Conservation (phyloP, 768 basidiomycete genomes). For the Lactifluus piperatus region DNA sequence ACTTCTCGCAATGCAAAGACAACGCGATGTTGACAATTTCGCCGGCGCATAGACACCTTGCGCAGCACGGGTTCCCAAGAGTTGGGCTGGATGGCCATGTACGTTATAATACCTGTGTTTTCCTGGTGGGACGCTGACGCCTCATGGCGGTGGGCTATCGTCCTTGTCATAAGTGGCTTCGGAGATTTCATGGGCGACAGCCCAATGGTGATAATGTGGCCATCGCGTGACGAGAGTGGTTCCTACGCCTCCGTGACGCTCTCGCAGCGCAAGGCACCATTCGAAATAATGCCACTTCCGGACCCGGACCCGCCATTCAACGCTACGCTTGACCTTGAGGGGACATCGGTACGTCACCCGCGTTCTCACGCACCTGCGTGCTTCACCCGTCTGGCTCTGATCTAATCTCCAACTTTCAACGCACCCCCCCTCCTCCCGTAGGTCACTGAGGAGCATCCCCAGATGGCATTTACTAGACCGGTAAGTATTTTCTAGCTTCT, state of each 20-base stretch:
- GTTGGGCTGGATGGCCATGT: conserved; percentile 25
- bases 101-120: neutral
- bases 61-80: conserved; percentile 11
- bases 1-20: neutral
- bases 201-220: conserved; percentile 72
- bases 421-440: neutral
- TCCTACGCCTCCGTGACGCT: conserved; percentile 38
- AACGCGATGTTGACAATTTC: neutral
- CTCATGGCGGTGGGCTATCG: neutral
- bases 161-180: conserved; percentile 39
- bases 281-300: conserved; percentile 48
- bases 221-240: conserved; percentile 42
- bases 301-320: conserved; percentile 42
- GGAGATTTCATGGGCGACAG: conserved; percentile 44
- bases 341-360: conserved; percentile 29
- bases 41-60: conserved; percentile 15
- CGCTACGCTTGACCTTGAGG: conserved; percentile 33
- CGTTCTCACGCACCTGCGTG: conserved; percentile 17
- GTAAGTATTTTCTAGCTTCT: conserved; percentile 18
- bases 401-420: neutral
- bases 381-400: neutral
- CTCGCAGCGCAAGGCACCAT: conserved; percentile 50
- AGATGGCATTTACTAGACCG: conserved; percentile 12
- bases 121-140: neutral
- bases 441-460: neutral